Base-by-base conservation (phyloP, 805 yeast species). In the Ogataea zsoltii region DNA sequence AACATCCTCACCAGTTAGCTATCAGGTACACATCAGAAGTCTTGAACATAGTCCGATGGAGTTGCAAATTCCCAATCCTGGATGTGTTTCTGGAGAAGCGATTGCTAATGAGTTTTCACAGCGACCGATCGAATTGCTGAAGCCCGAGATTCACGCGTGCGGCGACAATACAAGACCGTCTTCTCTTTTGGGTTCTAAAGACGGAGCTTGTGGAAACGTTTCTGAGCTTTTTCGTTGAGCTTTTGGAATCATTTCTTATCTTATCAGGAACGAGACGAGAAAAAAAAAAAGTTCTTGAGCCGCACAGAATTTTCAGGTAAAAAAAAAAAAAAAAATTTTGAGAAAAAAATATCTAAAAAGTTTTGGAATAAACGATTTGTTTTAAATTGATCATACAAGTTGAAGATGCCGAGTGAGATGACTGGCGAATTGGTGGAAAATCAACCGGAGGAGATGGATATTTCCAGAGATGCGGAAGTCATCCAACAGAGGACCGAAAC, bases 161-260 rank as follows among this genome's bases (percentile, higher is more conserved):
- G 34, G 17, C 18, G 21, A 13, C 5, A 26, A 41, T 21, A 28
- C 23, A 9, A 26, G 29, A 15, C 38, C 44, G 2, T 41, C 39
- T 10, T 41, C 44, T 13, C 17, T 41, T 13, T n/a, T 41, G 21
- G 44, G 38, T 6, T 19, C 44, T 7, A 33, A 41, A 34, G 43
- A 40, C 15, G 43, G 43, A n/a, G 43, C 43, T 10, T 29, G 33
- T 19, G 43, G 43, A 13, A 40, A 33, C 15, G 25, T 40, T 6
- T 32, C 38, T 4, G 43, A 40, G 31, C 17, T 40, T n/a, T 40
- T 40, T 25, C 37, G 37, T n/a, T 33, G n/a, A n/a, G 5, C 10
- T 33, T 16, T 17, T 12, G 25, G 15, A n/a, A n/a, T 15, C 5
- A 7, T 12, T 29, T 38, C 42, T 38, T 38, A 38, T 38, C 42